phyloP scores from a whole-genome alignment of 495 filamentous ascomycete species.

The Penicillium maclennaniae region DNA sequence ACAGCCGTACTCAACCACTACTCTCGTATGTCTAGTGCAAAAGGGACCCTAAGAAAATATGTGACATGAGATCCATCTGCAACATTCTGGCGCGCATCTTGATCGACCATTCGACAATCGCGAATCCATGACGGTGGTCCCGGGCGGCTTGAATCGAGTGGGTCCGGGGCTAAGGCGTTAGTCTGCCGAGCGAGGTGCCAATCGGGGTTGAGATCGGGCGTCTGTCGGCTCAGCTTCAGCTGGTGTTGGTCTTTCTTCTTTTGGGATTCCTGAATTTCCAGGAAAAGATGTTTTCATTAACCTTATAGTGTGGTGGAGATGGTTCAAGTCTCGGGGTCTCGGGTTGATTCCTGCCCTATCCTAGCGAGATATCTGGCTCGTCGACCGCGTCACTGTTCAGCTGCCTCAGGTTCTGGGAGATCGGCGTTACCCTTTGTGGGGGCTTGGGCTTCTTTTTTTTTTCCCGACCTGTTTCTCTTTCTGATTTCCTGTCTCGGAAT shows the following conservation, averaged over 20 bases:
- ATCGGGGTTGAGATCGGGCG: constrained; percentile 16
- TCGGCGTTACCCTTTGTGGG: not conserved
- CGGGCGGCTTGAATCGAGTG: constrained; percentile 8
- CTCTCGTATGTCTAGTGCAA: too few species aligned
- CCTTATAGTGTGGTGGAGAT: constrained; percentile 4
- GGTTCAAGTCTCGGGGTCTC: not conserved
- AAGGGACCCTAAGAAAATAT: too few species aligned
- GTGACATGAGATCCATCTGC: not conserved
- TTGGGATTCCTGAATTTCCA: not conserved
- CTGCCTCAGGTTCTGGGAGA: constrained; percentile 8
- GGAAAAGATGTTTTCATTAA: constrained; percentile 8
- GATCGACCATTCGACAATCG: not conserved
- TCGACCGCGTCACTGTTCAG: constrained; percentile 1
- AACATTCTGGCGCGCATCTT: constrained; percentile 4
- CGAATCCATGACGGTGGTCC: not conserved
- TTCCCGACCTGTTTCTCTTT: constrained; percentile 3
- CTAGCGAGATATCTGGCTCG: not conserved
- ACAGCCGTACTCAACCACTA: not conserved
- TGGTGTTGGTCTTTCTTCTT: constrained; percentile 13
- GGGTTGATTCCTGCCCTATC: constrained; percentile 5
- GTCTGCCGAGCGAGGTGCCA: constrained; percentile 15
- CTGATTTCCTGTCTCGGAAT: not conserved
- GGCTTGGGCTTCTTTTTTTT: not conserved
- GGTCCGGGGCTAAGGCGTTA: constrained; percentile 22
- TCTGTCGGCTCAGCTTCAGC: constrained; percentile 24